Conservation (phyloP, 1,284 basidiomycete species). For the Pseudozyma tsukubaensis region DNA sequence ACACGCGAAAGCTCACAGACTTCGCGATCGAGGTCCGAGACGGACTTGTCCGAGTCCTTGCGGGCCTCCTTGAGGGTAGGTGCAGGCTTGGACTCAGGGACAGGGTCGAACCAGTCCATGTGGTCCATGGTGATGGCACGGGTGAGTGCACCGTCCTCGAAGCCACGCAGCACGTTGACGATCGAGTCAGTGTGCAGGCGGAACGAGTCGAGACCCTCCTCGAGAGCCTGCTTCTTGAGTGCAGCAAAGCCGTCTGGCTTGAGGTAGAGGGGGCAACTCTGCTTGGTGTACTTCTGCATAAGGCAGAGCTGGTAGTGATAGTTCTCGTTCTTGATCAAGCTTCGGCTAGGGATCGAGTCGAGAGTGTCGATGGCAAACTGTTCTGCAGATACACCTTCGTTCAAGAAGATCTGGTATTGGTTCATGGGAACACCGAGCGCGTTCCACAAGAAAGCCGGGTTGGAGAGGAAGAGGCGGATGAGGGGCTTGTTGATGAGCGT, state of each 20-base stretch:
- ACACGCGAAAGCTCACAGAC: conserved; percentile 76
- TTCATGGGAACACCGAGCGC: conserved; percentile 82
- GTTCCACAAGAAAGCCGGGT: conserved; percentile 79
- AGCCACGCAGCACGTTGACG: conserved; percentile 74
- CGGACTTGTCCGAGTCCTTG: conserved; percentile 69
- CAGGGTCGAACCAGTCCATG: conserved; percentile 79
- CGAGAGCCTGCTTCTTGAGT: conserved; percentile 73
- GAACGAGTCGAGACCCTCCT: conserved; percentile 75
- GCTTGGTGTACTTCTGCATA: conserved; percentile 76
- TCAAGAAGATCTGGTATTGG: conserved; percentile 78
- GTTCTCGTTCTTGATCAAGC: conserved; percentile 64
- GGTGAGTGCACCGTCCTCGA: conserved; percentile 62
- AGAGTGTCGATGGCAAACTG: conserved; percentile 69
- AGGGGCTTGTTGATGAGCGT: conserved; percentile 78
- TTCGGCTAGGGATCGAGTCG: conserved; percentile 61
- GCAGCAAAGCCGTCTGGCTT: conserved; percentile 76
- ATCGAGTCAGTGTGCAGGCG: conserved; percentile 83
- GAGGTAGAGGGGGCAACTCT: conserved; percentile 81
- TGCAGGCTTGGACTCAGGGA: conserved; percentile 71
- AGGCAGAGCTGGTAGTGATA: conserved; percentile 72
- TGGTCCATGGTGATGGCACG: conserved; percentile 80
- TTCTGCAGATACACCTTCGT: conserved; percentile 73
- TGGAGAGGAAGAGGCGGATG: conserved; percentile 73
- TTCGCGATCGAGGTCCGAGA: conserved; percentile 75
- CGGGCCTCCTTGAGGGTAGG: conserved; percentile 66